Base-by-base conservation (phyloP, 495 filamentous ascomycete species). In the Talaromyces liani region DNA sequence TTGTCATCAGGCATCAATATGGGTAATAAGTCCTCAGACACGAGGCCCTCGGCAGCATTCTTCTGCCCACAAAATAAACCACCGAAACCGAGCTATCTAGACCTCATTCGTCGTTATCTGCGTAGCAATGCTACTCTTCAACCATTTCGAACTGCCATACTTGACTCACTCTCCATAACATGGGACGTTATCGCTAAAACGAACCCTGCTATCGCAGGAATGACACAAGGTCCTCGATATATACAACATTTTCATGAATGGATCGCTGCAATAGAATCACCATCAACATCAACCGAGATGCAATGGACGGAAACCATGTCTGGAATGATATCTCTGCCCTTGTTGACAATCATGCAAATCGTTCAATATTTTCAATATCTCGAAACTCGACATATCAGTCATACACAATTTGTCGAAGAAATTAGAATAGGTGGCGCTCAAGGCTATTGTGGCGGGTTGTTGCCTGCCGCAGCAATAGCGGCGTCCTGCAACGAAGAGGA, bases 351-450 rank as follows among this genome's bases (percentile, higher is more conserved):
- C 5, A 67, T 74, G 20, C 74, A 76, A 56, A 69, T 69, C 12
- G 63, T 58, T 27, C 74, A 76, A 57, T 76, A 75, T 62, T 69
- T 75, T n/a, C 67, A 71, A 53, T 75, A 69, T 59, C 68, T 76
- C 6, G 66, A 71, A 6, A 51, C 65, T 29, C 31, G 27, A 25
- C 14, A 20, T 8, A 53, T 55, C 6, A 22, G 8, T 16, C 58
- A 60, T n/a, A 24, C 16, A 9, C 33, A 47, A 16, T 60, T 60
- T n/a, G 14, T 60, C 6, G 33, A 39, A 14, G 33, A 60, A 25
- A 45, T 60, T 27, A 39, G 20, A 7, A 8, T 39, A 14, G 72
- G 72, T 3, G 71, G 69, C 16, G 53, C 67, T 2, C 71, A 71
- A 57, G 71, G 71, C 10, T 73, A 68, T 36, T 73, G 71, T 59